Percentiles rank a stretch among this genome's conserved stretches.
Conservation (phyloP, 2,329 filamentous ascomycete species). For the Ascochyta rabiei region DNA sequence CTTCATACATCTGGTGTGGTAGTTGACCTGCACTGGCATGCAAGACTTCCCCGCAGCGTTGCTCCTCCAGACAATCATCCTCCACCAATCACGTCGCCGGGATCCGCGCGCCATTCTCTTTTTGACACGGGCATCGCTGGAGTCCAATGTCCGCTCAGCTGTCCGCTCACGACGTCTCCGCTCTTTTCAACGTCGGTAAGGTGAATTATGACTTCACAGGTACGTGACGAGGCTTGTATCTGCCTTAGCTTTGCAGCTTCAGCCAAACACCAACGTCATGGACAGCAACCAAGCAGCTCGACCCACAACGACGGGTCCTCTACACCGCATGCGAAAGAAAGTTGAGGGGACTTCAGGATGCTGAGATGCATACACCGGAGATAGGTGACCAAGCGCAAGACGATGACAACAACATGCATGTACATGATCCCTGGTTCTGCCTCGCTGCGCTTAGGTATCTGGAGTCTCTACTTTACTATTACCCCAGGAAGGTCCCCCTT, state of each 20-base stretch:
- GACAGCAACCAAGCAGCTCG: background rate
- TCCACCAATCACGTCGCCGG: constrained; percentile 35
- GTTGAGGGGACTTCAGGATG: constrained; percentile 7
- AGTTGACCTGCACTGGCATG: background rate
- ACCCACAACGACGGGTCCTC: constrained; percentile 1
- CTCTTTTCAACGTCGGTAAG: constrained; percentile 19
- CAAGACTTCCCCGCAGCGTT: constrained; percentile 21
- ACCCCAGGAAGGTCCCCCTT: background rate
- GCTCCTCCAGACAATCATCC: constrained; percentile 24
- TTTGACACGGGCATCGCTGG: constrained; percentile 29
- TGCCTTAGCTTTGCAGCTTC: constrained; percentile 22
- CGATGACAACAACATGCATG: background rate
- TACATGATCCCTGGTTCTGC: background rate
- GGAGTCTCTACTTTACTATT: background rate
- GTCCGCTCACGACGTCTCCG: constrained; percentile 22
- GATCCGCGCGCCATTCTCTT: constrained; percentile 14
- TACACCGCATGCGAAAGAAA: constrained; percentile 1
- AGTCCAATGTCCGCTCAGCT: constrained; percentile 29
- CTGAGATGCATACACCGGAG: background rate
- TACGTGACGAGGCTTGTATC: constrained; percentile 19
- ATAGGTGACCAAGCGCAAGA: background rate
- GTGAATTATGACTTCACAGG: constrained; percentile 19
- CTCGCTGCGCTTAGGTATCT: background rate
- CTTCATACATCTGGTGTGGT: background rate
- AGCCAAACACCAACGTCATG: constrained; percentile 18